Evolutionary conservation across 768 basidiomycete species (phyloP), one percentile per base, ranked within the genome.

Genomic region (Boletus vermiculosoides): DNA sequence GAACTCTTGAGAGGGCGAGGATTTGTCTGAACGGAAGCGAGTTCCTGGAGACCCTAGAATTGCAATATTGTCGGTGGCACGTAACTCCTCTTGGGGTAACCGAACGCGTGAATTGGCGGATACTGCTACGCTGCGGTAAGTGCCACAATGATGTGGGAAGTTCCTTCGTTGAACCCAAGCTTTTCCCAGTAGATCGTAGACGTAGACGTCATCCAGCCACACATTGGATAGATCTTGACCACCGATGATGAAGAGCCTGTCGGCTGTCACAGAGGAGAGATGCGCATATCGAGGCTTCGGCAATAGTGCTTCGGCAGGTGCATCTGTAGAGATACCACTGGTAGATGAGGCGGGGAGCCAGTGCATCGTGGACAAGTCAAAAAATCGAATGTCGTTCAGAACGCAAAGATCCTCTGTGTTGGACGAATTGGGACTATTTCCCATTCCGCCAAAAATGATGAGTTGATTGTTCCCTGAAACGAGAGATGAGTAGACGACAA

Each of bases 381-480:
- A 94, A 67, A 97, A 85, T 59, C 91, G 89, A 42, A 98, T 86
- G 70, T 98, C 97, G 66, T 90, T 90, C 54, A 97, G 76, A n/a
- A 98, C 96, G 59, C 89, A 91, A 28, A 94, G 82, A 60, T 93
- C 89, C 55, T 92, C 90, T 6, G 87, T 80, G 64, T 81, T 86
- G 42, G 80, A 75, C 1, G 87, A 81, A 60, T 89, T 83, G 12
- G 85, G 81, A 65, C 86, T 78, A 72, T 90, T 87, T 67, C 90
- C 87, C 94, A 98, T 97, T 12, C 96, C 95, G 20, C 96, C 96
- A 67, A 98, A 98, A 49, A 98, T 79, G 60, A 98, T 86, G 52
- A 99, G 78, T 64, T 92, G 86, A 71, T 90, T 87, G 68, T 90
- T 87, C 94, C 94, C 90, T 60, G 57, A 52, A 61, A 64, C 9